Evolutionary conservation across 495 filamentous ascomycete species (phyloP), one percentile per base, ranked within the genome.

Genomic region (Cercophora scortea): DNA sequence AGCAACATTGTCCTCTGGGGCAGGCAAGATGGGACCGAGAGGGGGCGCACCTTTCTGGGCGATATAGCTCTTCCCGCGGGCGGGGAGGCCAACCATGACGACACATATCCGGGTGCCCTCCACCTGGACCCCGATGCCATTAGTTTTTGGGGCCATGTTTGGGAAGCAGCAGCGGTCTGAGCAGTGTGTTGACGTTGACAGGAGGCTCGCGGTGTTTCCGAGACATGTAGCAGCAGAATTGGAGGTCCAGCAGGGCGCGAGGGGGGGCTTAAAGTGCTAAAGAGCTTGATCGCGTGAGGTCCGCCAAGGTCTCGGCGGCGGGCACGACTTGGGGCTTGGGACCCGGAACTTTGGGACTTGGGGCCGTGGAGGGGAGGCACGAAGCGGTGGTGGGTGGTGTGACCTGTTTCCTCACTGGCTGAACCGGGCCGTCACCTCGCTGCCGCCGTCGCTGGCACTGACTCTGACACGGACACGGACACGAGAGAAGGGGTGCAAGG

Each of bases 71-170:
- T 98, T 98, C 62, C 93, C 93, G 49, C 93, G 79, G 51, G 93
- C 93, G 40, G 93, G 93, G 54, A 98, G 75, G 41, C 93, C 93
- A 45, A 98, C 93, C 93, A 98, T 96, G 50, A 97, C 88, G n/a
- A 98, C 91, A 61, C 90, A 96, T 68, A 98, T 95, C 63, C 86
- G 87, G 33, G 88, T 90, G 61, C 96, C 89, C 73, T 96, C 93
- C 55, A 87, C 88, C 88, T 94, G 83, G 55, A 77, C 64, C 35
- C 68, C 74, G 56, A 72, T 60, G 52, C 73, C 71, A 49, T 76
- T 77, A 67, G 64, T 70, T 52, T 56, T 68, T 48, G 69, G 71
- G 56, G 69, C 63, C 74, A 77, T 77, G 16, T 35, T 64, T 60
- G 58, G 51, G 32, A 48, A 54, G 36, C 33, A 42, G 10, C 50